Evolutionary conservation across 169 alveolate species (phyloP), one percentile per base, ranked within the genome.

Genomic region (Eimeria necatrix): DNA sequence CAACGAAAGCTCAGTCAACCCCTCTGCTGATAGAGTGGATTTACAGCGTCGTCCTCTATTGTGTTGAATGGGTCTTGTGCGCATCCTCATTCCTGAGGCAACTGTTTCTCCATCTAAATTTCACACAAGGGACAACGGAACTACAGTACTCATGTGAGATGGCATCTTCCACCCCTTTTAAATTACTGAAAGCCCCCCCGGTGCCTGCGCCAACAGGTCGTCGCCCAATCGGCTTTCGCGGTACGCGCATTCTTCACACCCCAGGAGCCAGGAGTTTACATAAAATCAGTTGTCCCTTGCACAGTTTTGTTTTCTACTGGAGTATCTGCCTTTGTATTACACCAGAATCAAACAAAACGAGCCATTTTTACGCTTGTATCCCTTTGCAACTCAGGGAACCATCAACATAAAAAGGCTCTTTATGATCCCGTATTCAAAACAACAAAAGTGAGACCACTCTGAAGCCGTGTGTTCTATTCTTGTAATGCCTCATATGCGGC

Each of bases 361-460:
- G 41, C 56, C 24, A 41, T 0, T 32, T 32, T 46, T 18, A 10
- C 74, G 52, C 14, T 52, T 48, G 64, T 14, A 14, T 56, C 20
- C 14, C 14, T 14, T 8, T 81, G 49, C 6, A 26, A 12, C 49
- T 81, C 97, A 97, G 98, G 99, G 51, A 97, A 97, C 81, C 98
- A 97, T 90, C 96, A 96, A 84, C 99, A 97, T 91, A 96, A 96
- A 59, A 97, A 97, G 91, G 96, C 96, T 16, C 95, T 97, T 14
- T 96, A 97, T 53, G 99, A 97, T 94, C 98, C 97, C 18, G 99
- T 97, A 46, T 97, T 97, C 81, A 98, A 97, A n/a, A 97, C 98
- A 64, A 96, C 98, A n/a, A 97, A 97, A 96, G 98, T 97, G 73
- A 92, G 95, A 81, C 81, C 0, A 61, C 5, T 14, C 6, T 5